Evolutionary conservation across 257 asterid genomes (phyloP).

Genomic region (Ehretia macrophylla): DNA sequence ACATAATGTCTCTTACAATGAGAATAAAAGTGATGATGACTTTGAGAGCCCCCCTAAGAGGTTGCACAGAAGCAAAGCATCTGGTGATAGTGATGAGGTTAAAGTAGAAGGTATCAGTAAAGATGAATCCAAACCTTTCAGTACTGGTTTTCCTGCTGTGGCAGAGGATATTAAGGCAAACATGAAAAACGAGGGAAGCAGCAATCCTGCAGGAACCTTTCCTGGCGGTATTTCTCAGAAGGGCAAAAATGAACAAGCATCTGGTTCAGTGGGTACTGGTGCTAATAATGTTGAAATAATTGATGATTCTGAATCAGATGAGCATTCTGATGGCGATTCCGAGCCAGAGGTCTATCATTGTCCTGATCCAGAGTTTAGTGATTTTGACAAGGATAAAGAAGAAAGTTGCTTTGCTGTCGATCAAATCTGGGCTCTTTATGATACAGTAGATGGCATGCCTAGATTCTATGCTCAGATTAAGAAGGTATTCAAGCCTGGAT

Average conservation of each 20-base stretch:
- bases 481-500: slow-evolving; percentile 36
- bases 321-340: slow-evolving; percentile 13
- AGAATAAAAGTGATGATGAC: slow-evolving; percentile 42
- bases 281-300: slow-evolving; percentile 26
- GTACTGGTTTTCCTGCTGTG: slow-evolving; percentile 16
- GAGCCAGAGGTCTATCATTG: slow-evolving; percentile 5
- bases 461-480: slow-evolving; percentile 66
- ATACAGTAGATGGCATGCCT: slow-evolving; percentile 62
- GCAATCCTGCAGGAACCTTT: slow-evolving; percentile 21
- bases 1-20: slow-evolving; percentile 51
- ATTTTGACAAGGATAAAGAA: slow-evolving; percentile 55
- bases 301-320: slow-evolving; percentile 41
- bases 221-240: slow-evolving; percentile 14
- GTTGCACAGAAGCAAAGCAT: slow-evolving; percentile 27
- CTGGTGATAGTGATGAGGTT: slow-evolving; percentile 16
- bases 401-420: slow-evolving; percentile 35
- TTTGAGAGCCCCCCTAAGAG: slow-evolving; percentile 29
- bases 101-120: slow-evolving; percentile 19
- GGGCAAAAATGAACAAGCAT: slow-evolving; percentile 17
- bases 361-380: slow-evolving; percentile 70
- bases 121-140: slow-evolving; percentile 12
- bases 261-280: slow-evolving; percentile 14
- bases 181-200: slow-evolving; percentile 21
- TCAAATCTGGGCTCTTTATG: slow-evolving; percentile 88
- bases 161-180: slow-evolving; percentile 15